A percentile compares a stretch with the other conserved stretches of the same genome.
These are phyloP conservation scores for Akanthomyces uredinophilus DNA, from an alignment of 2,329 filamentous ascomycete species.

Conservation along the genomic window DNA sequence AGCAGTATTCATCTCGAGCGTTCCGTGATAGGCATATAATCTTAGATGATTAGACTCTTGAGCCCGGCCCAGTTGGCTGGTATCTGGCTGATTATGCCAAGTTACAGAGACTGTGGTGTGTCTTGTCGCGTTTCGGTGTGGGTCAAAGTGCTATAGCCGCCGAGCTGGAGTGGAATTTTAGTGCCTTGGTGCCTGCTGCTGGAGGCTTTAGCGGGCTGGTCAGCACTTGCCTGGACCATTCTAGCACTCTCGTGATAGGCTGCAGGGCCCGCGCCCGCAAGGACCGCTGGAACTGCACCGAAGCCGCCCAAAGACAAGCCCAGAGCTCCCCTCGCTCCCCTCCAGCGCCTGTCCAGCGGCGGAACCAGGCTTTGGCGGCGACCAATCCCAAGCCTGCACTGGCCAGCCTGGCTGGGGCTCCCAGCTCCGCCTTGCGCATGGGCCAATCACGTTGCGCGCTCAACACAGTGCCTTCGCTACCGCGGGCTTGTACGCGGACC, in stretches of 20 bases:
- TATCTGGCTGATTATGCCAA: not conserved
- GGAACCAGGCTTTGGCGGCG: not conserved
- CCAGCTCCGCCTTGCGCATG: slow-evolving; percentile 9
- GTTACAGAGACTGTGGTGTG: not conserved
- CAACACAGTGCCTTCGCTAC: slow-evolving; percentile 1
- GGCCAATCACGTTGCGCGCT: slow-evolving; percentile 6
- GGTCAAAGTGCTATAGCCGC: slow-evolving; percentile 11
- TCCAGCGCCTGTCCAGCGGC: slow-evolving; percentile 2
- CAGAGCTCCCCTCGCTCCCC: not conserved
- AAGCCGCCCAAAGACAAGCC: not conserved
- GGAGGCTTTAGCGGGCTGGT: not conserved
- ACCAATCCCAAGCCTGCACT: not conserved
- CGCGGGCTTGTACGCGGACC: slow-evolving; percentile 10
- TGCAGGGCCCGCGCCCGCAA: not conserved
- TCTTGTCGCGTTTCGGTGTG: slow-evolving; percentile 11
- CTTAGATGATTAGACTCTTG: too few relatives aligned
- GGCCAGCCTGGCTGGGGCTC: slow-evolving; percentile 9
- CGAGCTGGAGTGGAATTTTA: slow-evolving; percentile 2
- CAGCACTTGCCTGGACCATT: slow-evolving; percentile 2
- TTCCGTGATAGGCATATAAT: too few relatives aligned
- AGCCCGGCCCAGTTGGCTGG: too few relatives aligned
- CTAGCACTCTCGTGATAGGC: slow-evolving; percentile 1
- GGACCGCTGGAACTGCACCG: not conserved
- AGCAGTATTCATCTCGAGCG: too few relatives aligned
- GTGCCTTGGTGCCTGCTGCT: not conserved